Percentiles rank a stretch among this genome's conserved stretches.
Conservation (phyloP, 2,329 filamentous ascomycete genomes). For the Colletotrichum sp. region DNA sequence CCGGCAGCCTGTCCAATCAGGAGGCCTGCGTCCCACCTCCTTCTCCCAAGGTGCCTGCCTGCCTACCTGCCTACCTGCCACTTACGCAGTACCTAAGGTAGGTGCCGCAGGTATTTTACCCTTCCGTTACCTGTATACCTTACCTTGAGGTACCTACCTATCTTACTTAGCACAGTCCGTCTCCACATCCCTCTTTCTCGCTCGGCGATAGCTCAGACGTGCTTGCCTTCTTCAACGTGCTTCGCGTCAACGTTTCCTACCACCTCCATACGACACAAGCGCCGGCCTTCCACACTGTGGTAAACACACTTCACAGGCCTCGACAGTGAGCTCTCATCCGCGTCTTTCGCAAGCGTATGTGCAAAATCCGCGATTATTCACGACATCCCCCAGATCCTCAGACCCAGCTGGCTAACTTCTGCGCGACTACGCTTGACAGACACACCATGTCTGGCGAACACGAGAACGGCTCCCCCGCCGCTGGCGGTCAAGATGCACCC, state of each 20-base stretch:
- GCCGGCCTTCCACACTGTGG: not conserved
- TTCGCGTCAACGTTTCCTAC: not conserved
- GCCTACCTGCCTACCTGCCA: not conserved
- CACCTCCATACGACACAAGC: not conserved
- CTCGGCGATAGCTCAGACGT: not conserved
- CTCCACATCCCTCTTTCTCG: not conserved
- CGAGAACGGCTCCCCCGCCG: slow-evolving; percentile 51
- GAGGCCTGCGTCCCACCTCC: slow-evolving; percentile 2
- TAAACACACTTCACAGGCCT: not conserved
- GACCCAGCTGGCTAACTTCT: not conserved
- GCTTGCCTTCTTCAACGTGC: not conserved
- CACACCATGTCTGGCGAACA: slow-evolving; percentile 56
- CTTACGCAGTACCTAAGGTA: not conserved
- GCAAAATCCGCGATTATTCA: not conserved
- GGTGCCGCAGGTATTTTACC: not conserved
- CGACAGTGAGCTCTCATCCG: not conserved
- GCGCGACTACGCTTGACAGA: not conserved
- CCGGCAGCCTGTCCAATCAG: slow-evolving; percentile 1
- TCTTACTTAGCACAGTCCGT: not conserved
- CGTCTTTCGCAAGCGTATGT: not conserved
- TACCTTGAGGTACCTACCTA: not conserved
- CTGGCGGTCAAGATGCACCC: slow-evolving; percentile 41
- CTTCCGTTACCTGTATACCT: not conserved
- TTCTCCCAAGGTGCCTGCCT: not conserved
- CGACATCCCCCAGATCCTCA: not conserved